Conservation (phyloP, 176 grass and related monocot genomes). For the Eleusine coracana region DNA sequence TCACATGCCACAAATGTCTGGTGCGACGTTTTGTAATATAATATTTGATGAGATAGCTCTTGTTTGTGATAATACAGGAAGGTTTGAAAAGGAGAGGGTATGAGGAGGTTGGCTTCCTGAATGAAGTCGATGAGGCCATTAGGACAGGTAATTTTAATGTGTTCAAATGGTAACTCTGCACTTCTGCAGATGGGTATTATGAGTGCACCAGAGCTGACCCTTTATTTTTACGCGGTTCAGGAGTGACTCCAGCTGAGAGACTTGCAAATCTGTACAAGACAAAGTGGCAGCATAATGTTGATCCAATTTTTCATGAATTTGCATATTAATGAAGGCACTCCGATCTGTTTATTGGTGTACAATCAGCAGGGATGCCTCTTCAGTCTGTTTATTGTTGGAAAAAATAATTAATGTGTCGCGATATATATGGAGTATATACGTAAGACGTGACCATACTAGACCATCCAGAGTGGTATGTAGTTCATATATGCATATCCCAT, state of each 20-base stretch:
- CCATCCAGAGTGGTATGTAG: no score
- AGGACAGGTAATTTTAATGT: constrained; percentile 35
- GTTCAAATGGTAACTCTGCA: neutral
- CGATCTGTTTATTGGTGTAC: no score
- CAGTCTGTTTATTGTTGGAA: no score
- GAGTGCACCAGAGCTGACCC: neutral
- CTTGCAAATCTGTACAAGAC: constrained; percentile 53
- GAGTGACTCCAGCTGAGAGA: constrained; percentile 63
- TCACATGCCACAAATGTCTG: neutral
- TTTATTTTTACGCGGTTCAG: constrained; percentile 2
- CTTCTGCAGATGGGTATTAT: neutral
- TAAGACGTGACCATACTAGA: no score
- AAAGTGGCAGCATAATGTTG: constrained; percentile 58
- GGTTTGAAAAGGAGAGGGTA: constrained; percentile 60
- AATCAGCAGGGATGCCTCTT: no score
- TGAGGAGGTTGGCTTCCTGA: constrained; percentile 46
- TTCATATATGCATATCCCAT: no score
- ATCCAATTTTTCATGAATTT: constrained; percentile 55
- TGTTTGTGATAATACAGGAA: constrained; percentile 25
- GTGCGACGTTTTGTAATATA: neutral
- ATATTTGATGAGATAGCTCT: neutral
- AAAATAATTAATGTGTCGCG: no score
- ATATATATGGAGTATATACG: no score
- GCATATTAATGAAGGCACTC: constrained; percentile 35
- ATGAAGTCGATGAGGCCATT: constrained; percentile 50